These are phyloP conservation scores for Hymenotorrendiella dingleyae DNA, from an alignment of 2,329 filamentous ascomycete genomes.

Conservation along the genomic window DNA sequence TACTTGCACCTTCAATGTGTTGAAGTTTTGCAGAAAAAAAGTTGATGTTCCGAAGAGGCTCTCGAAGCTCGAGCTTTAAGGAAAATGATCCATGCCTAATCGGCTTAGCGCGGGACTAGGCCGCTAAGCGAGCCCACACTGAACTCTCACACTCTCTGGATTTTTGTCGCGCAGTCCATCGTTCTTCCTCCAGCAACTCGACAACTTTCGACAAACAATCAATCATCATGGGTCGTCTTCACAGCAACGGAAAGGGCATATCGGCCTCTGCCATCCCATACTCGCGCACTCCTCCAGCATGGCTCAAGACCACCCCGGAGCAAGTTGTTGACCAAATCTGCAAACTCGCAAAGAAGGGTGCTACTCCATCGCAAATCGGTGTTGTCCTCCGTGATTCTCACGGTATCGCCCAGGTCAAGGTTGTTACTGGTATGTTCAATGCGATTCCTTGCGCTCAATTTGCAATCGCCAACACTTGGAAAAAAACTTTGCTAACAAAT, in stretches of 20 bases:
- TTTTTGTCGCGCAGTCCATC: too few relatives aligned
- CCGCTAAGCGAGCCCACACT: too few relatives aligned
- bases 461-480: background rate
- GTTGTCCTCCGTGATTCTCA: constrained; percentile 97
- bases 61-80: too few relatives aligned
- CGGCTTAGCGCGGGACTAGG: too few relatives aligned
- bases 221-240: constrained; percentile 85
- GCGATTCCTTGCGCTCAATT: background rate
- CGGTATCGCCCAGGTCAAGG: constrained; percentile 95
- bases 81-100: too few relatives aligned
- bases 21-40: too few relatives aligned
- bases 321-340: constrained; percentile 99
- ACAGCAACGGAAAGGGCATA: constrained; percentile 99
- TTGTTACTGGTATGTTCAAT: constrained; percentile 75
- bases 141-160: too few relatives aligned
- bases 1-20: too few relatives aligned
- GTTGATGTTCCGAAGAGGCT: too few relatives aligned
- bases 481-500: constrained; percentile 33
- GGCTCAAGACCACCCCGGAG: constrained; percentile 98
- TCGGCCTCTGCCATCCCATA: constrained; percentile 93
- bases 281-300: constrained; percentile 85
- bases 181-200: constrained; percentile 24
- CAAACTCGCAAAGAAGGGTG: constrained; percentile 98
- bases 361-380: constrained; percentile 97
- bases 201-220: constrained; percentile 23